Evolutionary conservation across 164 flowering plant genomes (phyloP).

Genomic region (Umbilicus rupestris): DNA sequence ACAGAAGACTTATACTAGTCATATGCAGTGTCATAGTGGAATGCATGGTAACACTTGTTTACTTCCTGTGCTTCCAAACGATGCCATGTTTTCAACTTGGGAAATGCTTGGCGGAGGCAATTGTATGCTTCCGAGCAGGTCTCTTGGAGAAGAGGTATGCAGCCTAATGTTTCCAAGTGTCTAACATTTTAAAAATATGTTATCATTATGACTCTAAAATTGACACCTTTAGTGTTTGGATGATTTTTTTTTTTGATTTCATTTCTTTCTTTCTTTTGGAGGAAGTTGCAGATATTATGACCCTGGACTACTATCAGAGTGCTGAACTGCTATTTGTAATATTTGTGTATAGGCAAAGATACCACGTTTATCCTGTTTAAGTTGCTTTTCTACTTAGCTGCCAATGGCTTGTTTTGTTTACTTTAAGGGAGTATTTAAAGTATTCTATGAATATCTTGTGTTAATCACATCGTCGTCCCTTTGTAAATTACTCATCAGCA

Average conservation of each 20-base stretch:
- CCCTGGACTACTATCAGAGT: neutral
- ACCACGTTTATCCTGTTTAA: neutral
- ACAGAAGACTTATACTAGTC: neutral
- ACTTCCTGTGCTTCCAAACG: neutral
- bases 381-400: neutral
- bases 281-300: neutral
- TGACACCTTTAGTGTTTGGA: neutral
- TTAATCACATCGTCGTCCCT: neutral
- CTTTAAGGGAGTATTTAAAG: neutral
- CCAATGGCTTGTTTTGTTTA: neutral
- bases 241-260: neutral
- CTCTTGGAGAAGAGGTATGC: slow-evolving; percentile 15
- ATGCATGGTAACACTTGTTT: neutral
- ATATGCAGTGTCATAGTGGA: neutral
- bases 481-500: neutral
- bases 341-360: neutral
- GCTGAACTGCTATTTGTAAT: neutral
- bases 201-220: neutral
- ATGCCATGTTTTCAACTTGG: slow-evolving; percentile 10
- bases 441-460: neutral
- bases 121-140: neutral
- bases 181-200: neutral
- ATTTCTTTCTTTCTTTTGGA: too few relatives aligned
- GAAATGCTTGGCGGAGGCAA: slow-evolving; percentile 9
- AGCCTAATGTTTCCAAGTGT: neutral